Conservation (phyloP, 2,329 filamentous ascomycete genomes). For the Pseudocercospora fuligena region DNA sequence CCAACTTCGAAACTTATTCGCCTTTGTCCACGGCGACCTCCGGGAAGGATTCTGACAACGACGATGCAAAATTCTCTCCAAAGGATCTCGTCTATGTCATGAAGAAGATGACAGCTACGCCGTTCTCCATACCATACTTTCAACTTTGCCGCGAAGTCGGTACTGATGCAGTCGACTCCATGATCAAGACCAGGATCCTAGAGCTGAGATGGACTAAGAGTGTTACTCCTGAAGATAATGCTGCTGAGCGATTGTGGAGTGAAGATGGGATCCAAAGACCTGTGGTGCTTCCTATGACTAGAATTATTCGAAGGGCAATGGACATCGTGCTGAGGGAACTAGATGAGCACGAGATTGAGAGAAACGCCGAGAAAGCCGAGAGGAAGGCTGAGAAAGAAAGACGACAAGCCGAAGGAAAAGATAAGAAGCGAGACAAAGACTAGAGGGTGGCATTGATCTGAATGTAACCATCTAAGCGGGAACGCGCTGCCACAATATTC, state of each 20-base stretch:
- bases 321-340: constrained; percentile 26
- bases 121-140: constrained; percentile 28
- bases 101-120: constrained; percentile 23
- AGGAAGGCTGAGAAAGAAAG: constrained; percentile 4
- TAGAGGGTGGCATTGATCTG: not conserved
- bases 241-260: constrained; percentile 24
- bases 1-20: constrained; percentile 23
- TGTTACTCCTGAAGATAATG: constrained; percentile 21
- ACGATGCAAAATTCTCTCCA: constrained; percentile 21
- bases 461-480: too few relatives aligned
- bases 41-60: constrained; percentile 20
- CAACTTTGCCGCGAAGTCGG: constrained; percentile 27
- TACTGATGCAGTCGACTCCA: constrained; percentile 24
- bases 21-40: constrained; percentile 22
- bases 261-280: constrained; percentile 26
- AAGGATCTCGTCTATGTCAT: constrained; percentile 26
- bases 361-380: not conserved
- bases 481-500: too few relatives aligned
- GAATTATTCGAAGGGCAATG: constrained; percentile 27
- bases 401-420: not conserved
- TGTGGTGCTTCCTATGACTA: constrained; percentile 27
- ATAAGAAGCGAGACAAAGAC: not conserved
- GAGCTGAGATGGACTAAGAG: constrained; percentile 29
- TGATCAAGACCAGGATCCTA: constrained; percentile 29
- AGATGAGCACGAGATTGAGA: not conserved